Evolutionary conservation across 2,329 filamentous ascomycete genomes (phyloP), one percentile per base, ranked within the genome.

Genomic region (Stachybotrys elegans): DNA sequence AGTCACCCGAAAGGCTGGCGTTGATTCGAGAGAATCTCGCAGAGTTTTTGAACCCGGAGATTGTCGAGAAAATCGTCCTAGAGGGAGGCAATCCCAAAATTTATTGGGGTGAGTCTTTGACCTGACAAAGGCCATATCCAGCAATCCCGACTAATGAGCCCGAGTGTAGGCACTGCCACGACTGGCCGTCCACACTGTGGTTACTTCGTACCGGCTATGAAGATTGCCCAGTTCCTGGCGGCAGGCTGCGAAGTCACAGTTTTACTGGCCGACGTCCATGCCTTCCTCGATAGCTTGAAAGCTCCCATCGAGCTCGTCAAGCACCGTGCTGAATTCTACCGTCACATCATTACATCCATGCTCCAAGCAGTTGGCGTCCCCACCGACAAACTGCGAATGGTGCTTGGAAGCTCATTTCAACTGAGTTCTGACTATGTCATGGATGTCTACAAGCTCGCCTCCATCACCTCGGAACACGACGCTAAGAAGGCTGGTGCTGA

Each of bases 401-500:
- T 96, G 19, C 76, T 88, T 2, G 93, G 92, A 12, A 90, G 84
- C 57, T 83, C 78, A 40, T 95, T 94, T 78, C 90, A 96, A 62
- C 79, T 76, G 57, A 76, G 65, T 46, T 60, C 75, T 20, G 76
- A 82, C 34, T 97, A 96, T 69, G 80, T 84, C 48, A 93, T 95
- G 87, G 92, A 97, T 61, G 69, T 95, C 25, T 92, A 91, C 69
- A 82, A 86, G 59, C 63, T 97, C 51, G 78, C 76, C 37, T 79
- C 79, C 4, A 67, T 88, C 43, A 79, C 86, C 5, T 84, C 83
- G 13, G 82, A 90, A 67, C 82, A 91, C 60, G 83, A 93, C 58
- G 88, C 90, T 14, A 88, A 90, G 67, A 93, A 89, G 67, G 91
- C 92, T 0, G 92, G 92, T 31, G 87, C 89, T 2, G 93, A 97